Evolutionary conservation across 1,284 basidiomycete species (phyloP).

Genomic region (Peniophora sp.): DNA sequence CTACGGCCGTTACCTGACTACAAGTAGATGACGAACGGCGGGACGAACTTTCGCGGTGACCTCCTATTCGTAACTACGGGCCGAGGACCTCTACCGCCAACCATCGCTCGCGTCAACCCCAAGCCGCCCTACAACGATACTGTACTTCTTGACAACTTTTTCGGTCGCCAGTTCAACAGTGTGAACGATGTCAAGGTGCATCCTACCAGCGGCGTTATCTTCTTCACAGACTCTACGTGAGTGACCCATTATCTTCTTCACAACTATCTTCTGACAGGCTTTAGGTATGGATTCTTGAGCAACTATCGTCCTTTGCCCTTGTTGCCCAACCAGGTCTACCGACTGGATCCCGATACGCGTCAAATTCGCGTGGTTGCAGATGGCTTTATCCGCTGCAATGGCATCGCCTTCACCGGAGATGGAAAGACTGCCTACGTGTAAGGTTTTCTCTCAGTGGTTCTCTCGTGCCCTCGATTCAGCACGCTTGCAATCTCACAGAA

Average conservation of each 20-base stretch:
- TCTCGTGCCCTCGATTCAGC: too few relatives aligned
- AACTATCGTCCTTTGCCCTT: slow-evolving; percentile 39
- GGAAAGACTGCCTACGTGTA: slow-evolving; percentile 8
- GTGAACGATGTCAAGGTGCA: slow-evolving; percentile 75
- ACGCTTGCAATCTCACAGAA: too few relatives aligned
- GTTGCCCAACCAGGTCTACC: slow-evolving; percentile 7
- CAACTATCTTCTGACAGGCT: background rate
- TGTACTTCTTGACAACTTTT: slow-evolving; percentile 31
- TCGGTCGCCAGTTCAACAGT: slow-evolving; percentile 76
- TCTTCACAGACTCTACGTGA: slow-evolving; percentile 65
- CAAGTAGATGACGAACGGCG: slow-evolving; percentile 69
- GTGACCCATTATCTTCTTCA: slow-evolving; percentile 14
- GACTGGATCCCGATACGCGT: slow-evolving; percentile 3
- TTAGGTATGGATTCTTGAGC: slow-evolving; percentile 56
- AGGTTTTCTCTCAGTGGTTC: too few relatives aligned
- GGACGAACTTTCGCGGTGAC: slow-evolving; percentile 55
- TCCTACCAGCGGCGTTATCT: slow-evolving; percentile 51
- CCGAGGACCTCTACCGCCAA: slow-evolving; percentile 52
- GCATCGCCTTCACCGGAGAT: slow-evolving; percentile 7
- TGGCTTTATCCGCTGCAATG: slow-evolving; percentile 4
- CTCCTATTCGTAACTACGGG: slow-evolving; percentile 65
- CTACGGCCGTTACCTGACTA: slow-evolving; percentile 40
- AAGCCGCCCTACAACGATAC: slow-evolving; percentile 35
- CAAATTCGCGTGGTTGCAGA: slow-evolving; percentile 7
- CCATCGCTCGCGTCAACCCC: slow-evolving; percentile 60